Percentiles rank a stretch among this genome's conserved stretches.
phyloP scores from a whole-genome alignment of 164 flowering plant species.

The Paratinospora sagittata region DNA sequence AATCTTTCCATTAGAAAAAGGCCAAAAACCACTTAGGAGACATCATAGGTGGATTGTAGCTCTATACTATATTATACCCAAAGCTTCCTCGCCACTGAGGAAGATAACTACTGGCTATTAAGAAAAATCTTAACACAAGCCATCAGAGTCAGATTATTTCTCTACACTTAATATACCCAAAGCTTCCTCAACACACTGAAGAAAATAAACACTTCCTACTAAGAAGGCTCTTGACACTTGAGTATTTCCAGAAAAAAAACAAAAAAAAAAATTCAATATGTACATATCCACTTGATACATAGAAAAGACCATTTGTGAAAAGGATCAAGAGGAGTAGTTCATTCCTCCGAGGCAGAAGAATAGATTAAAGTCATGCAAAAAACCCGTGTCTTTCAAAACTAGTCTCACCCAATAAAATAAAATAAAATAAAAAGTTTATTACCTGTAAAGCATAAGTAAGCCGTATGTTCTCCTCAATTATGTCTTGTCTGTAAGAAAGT shows the following conservation, averaged over 20 bases:
- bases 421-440: background rate
- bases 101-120: background rate
- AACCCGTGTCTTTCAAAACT: no score
- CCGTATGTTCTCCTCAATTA: conserved; percentile 91
- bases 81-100: background rate
- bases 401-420: no score
- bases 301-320: background rate
- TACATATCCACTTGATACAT: background rate
- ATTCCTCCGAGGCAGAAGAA: background rate
- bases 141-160: no score
- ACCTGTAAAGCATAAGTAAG: conserved; percentile 92
- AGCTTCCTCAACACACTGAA: background rate
- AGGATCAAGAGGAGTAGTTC: background rate
- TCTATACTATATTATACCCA: background rate
- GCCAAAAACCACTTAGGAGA: background rate
- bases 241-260: background rate
- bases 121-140: background rate
- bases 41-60: background rate
- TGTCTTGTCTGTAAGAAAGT: conserved; percentile 89
- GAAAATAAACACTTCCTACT: no score
- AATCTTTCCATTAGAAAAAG: background rate
- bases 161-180: background rate
- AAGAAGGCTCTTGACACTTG: background rate
- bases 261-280: background rate
- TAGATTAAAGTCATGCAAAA: background rate